Base-by-base conservation (phyloP, 2,329 filamentous ascomycete genomes). In the Aspergillus pseudoterreus region DNA sequence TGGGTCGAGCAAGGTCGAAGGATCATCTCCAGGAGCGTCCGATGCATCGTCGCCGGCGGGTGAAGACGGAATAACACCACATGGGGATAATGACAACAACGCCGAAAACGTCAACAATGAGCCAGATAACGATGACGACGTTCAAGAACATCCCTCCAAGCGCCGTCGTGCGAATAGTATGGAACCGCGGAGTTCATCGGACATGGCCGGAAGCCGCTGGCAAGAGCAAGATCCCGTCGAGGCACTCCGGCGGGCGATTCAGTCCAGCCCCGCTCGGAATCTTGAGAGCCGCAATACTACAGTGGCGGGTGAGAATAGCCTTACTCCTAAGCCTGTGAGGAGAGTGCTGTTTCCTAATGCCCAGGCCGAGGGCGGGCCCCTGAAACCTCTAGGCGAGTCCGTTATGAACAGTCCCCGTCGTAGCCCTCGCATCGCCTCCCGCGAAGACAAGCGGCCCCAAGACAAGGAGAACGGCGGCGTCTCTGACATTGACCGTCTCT, bases 381-480 rank as follows among this genome's bases (percentile, higher is more conserved):
- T 73, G 60, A 72, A 70, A 59, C 61, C 63, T 35, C 57, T 74
- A 46, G 67, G 64, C 58, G 60, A 68, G 33, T 66, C 69, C 41
- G 58, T 64, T 45, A 50, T 69, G 47, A 72, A 72, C 77, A 82
- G 66, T 75, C 81, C 69, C 76, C 80, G 68, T 22, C 67, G 72
- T 51, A 73, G 70, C 52, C 71, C 73, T 50, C 71, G 72, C 43
- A 57, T 63, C 50, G 58, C 57, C 43, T 64, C 67, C 43, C 64
- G 64, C 54, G 68, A 65, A 51, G 66, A 70, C 57, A 73, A 68
- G 54, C 69, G 69, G 57, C 62, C 57, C 49, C 71, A 72, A 45
- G 81, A 84, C 53, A 84, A 85, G 59, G 82, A 85, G 64, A 85
- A 85, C 56, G 70, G 73, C 55, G 70, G 73, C 11, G 75, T 78